Evolutionary conservation across 164 flowering plant species (phyloP).

Genomic region (Liquidambar formosana): DNA sequence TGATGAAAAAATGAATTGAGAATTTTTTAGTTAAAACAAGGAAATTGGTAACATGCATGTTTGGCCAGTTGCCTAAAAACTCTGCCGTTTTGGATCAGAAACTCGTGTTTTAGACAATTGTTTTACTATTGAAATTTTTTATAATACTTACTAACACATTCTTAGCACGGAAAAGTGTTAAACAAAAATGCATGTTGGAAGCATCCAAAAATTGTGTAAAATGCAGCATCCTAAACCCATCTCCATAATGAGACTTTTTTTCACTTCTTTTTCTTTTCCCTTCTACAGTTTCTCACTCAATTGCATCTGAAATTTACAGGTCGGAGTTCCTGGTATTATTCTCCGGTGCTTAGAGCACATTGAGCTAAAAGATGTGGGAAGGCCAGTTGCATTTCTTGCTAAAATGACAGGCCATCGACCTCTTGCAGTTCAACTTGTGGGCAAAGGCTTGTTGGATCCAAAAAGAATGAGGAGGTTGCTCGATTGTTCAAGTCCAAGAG

Average conservation of each 20-base stretch:
- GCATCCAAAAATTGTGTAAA: too few species aligned
- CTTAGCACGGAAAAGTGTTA: not conserved
- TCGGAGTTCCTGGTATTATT: constrained; percentile 61
- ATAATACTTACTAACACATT: too few species aligned
- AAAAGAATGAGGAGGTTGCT: constrained; percentile 61
- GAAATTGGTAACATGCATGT: too few species aligned
- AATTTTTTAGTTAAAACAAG: too few species aligned
- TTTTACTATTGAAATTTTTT: too few species aligned
- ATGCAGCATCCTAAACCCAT: not conserved
- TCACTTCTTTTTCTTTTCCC: not conserved
- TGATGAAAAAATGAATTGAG: not conserved
- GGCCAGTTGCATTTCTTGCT: constrained; percentile 90
- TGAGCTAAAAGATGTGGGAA: constrained; percentile 68
- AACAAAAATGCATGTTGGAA: not conserved
- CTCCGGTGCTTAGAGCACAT: constrained; percentile 73
- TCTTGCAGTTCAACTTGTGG: constrained; percentile 75
- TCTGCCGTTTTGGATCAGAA: too few species aligned
- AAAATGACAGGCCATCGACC: constrained; percentile 68
- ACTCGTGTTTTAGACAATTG: too few species aligned
- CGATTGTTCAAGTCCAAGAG: constrained; percentile 64
- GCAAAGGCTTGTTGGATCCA: constrained; percentile 79
- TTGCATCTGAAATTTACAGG: constrained; percentile 47
- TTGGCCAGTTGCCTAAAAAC: too few species aligned
- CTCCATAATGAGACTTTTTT: constrained; percentile 1
- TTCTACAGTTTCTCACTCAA: constrained; percentile 12